Conservation (phyloP, 2,329 filamentous ascomycete species). For the Diaporthe velutina region DNA sequence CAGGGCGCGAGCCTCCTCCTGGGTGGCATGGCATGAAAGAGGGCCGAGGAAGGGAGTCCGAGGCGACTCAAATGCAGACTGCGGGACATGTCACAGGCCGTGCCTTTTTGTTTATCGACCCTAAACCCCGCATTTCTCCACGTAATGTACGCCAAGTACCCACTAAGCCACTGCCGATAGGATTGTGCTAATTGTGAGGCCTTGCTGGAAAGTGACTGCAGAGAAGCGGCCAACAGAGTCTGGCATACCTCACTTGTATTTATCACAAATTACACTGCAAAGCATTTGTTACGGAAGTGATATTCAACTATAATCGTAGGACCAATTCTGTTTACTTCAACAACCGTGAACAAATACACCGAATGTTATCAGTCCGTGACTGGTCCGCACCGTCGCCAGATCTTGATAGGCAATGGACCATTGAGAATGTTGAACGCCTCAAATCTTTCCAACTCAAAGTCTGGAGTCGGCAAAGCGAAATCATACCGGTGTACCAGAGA, state of each 20-base stretch:
- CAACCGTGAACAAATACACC: too few relatives aligned
- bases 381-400: background rate
- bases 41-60: background rate
- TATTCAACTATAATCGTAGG: too few relatives aligned
- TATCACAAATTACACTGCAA: too few relatives aligned
- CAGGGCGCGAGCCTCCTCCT: background rate
- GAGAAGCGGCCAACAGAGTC: too few relatives aligned
- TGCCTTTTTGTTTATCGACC: background rate
- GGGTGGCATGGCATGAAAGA: background rate
- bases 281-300: too few relatives aligned
- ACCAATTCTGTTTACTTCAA: too few relatives aligned
- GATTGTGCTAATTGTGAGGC: too few relatives aligned
- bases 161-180: too few relatives aligned
- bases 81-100: background rate
- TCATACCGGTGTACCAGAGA: background rate
- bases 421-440: background rate
- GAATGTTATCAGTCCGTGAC: too few relatives aligned
- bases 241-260: too few relatives aligned
- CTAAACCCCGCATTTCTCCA: slow-evolving; percentile 1
- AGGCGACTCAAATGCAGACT: background rate
- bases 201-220: too few relatives aligned
- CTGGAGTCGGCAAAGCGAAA: background rate
- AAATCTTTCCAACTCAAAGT: background rate
- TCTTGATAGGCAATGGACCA: background rate
- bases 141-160: too few relatives aligned